Percentiles rank a stretch among this genome's conserved stretches.
Evolutionary conservation across 192 early-diverging fungal genomes (phyloP).

Genomic region (Podila horticola): DNA sequence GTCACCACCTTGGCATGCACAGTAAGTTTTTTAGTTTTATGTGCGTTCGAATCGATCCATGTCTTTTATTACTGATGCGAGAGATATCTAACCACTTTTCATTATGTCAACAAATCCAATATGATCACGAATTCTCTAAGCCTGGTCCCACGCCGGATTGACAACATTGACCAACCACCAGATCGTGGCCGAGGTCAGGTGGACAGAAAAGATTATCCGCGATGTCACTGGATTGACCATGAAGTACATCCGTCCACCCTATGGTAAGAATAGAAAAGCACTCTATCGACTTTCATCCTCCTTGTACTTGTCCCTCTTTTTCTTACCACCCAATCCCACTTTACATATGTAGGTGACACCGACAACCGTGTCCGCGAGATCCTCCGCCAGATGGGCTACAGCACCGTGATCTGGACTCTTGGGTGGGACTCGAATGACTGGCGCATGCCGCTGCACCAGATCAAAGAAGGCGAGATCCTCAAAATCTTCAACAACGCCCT

Average conservation of each 20-base stretch:
- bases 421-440: slow-evolving; percentile 66
- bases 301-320: no score
- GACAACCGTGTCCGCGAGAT: slow-evolving; percentile 73
- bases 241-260: slow-evolving; percentile 66
- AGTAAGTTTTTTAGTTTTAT: slow-evolving; percentile 37
- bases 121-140: slow-evolving; percentile 49
- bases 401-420: slow-evolving; percentile 57
- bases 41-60: neutral
- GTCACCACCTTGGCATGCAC: slow-evolving; percentile 65
- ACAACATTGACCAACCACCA: slow-evolving; percentile 68
- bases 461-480: slow-evolving; percentile 16
- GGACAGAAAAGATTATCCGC: slow-evolving; percentile 61
- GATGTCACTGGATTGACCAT: slow-evolving; percentile 65
- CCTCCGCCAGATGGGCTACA: slow-evolving; percentile 61
- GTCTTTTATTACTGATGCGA: neutral
- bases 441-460: slow-evolving; percentile 46
- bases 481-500: slow-evolving; percentile 34
- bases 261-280: slow-evolving; percentile 42
- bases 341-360: slow-evolving; percentile 53
- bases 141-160: slow-evolving; percentile 68
- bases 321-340: no score
- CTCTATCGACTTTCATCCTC: neutral
- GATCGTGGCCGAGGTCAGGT: slow-evolving; percentile 67
- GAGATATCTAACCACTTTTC: neutral
- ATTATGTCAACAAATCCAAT: neutral